These are phyloP conservation scores for Chimonanthus salicifolius DNA, from an alignment of 164 flowering plant species.

Conservation along the genomic window DNA sequence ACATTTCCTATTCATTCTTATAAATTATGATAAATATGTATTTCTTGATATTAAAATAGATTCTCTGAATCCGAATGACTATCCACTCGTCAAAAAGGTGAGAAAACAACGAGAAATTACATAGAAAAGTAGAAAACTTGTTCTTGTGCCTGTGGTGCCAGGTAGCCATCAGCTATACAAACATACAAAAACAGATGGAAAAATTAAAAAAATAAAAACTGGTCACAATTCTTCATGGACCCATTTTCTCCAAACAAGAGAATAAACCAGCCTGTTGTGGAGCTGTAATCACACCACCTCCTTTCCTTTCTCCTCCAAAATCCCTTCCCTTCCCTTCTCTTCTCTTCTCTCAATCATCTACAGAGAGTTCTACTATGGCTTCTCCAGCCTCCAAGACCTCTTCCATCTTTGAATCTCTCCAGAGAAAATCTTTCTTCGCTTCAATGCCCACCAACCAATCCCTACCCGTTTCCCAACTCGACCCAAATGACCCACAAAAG, in stretches of 20 bases:
- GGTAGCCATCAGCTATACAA: too few relatives aligned
- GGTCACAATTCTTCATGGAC: neutral
- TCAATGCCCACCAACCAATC: conserved; percentile 9
- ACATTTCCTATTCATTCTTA: too few relatives aligned
- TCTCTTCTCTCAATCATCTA: too few relatives aligned
- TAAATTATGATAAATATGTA: too few relatives aligned
- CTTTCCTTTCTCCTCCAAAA: neutral
- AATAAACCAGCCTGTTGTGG: conserved; percentile 29
- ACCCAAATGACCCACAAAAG: conserved; percentile 6
- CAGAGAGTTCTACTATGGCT: neutral
- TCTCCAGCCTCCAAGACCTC: conserved; percentile 15
- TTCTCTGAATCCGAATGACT: too few relatives aligned
- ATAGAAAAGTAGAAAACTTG: too few relatives aligned
- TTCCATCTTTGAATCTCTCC: conserved; percentile 14
- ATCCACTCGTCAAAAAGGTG: too few relatives aligned
- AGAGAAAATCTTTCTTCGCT: conserved; percentile 17
- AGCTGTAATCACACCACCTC: conserved; percentile 17
- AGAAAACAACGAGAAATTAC: too few relatives aligned
- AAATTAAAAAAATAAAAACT: too few relatives aligned
- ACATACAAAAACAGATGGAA: neutral
- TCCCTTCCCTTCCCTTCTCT: neutral
- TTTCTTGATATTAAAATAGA: too few relatives aligned
- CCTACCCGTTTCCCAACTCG: conserved; percentile 24
- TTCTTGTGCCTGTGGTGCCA: neutral
- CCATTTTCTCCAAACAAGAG: neutral